Conservation (phyloP, 345 rosid species). For the Eucalyptus pumila region DNA sequence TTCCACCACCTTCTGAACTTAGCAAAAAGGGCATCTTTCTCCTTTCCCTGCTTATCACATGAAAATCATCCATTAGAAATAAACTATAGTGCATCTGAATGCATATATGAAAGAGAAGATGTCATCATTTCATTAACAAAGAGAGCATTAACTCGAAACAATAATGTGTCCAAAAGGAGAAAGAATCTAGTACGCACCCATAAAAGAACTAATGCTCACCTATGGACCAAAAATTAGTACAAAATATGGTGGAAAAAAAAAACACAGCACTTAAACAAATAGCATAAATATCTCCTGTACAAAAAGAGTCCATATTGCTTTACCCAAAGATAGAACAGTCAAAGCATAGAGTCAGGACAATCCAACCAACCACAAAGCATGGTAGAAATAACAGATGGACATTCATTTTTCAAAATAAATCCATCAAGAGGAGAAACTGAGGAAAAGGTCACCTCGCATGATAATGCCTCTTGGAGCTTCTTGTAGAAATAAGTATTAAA, state of each 20-base stretch:
- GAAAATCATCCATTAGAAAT: background rate
- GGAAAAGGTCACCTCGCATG: slow-evolving; percentile 41
- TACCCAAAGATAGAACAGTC: background rate
- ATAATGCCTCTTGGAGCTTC: slow-evolving; percentile 71
- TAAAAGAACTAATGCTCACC: background rate
- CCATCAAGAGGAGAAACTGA: background rate
- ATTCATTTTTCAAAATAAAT: background rate
- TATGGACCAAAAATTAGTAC: background rate
- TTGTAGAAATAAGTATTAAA: slow-evolving; percentile 82
- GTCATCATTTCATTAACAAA: background rate
- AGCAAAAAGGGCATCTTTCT: slow-evolving; percentile 46
- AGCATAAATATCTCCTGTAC: background rate
- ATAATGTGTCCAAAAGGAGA: background rate
- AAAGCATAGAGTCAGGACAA: background rate
- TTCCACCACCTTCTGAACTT: slow-evolving; percentile 99
- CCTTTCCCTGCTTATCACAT: slow-evolving; percentile 21
- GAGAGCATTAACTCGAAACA: background rate
- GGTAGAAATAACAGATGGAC: background rate
- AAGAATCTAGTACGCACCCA: background rate
- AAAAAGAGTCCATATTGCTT: background rate
- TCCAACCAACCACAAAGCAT: background rate
- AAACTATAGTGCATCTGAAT: background rate
- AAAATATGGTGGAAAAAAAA: background rate
- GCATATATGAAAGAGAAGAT: background rate
- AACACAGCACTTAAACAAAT: background rate